Percentiles rank a stretch among this genome's conserved stretches.
phyloP scores from a whole-genome alignment of 2,329 filamentous ascomycete species.

The Achaetomium macrosporum region DNA sequence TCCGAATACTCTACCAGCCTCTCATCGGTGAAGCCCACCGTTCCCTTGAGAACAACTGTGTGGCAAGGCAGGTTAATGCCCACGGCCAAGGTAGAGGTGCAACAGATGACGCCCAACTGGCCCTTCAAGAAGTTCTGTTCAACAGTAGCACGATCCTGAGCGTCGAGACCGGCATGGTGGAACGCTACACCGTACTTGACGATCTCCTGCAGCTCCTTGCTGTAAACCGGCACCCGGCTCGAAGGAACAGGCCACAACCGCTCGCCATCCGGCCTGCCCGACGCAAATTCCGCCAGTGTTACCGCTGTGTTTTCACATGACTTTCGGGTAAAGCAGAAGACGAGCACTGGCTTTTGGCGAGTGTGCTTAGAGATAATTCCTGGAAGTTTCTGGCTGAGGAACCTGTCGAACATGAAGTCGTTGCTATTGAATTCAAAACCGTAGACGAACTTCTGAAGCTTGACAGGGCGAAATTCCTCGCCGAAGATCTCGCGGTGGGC shows the following conservation, averaged over 20 bases:
- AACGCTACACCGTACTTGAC: slow-evolving; percentile 61
- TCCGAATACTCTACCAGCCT: slow-evolving; percentile 67
- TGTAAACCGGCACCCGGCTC: slow-evolving; percentile 45
- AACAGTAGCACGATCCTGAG: slow-evolving; percentile 56
- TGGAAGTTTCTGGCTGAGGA: slow-evolving; percentile 59
- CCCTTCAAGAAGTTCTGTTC: slow-evolving; percentile 65
- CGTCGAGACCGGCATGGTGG: slow-evolving; percentile 71
- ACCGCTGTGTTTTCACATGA: slow-evolving; percentile 64
- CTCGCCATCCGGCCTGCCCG: slow-evolving; percentile 41
- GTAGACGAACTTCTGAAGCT: slow-evolving; percentile 68
- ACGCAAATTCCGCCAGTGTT: slow-evolving; percentile 61
- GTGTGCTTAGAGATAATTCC: slow-evolving; percentile 62
- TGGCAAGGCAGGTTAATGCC: slow-evolving; percentile 81
- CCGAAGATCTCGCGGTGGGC: slow-evolving; percentile 66
- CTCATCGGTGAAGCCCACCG: slow-evolving; percentile 57
- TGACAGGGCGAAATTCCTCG: slow-evolving; percentile 74
- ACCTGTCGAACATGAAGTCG: slow-evolving; percentile 71
- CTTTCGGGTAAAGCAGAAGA: slow-evolving; percentile 76
- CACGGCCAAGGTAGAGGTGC: slow-evolving; percentile 77
- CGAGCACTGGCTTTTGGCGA: slow-evolving; percentile 67
- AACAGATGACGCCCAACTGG: slow-evolving; percentile 75
- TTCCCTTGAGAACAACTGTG: slow-evolving; percentile 78
- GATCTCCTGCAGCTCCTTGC: slow-evolving; percentile 52
- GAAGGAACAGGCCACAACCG: slow-evolving; percentile 60
- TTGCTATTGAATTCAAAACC: slow-evolving; percentile 61